Percentiles rank a stretch among this genome's conserved stretches.
Conservation (phyloP, 2,329 filamentous ascomycete species). For the Apiospora saccharicola region DNA sequence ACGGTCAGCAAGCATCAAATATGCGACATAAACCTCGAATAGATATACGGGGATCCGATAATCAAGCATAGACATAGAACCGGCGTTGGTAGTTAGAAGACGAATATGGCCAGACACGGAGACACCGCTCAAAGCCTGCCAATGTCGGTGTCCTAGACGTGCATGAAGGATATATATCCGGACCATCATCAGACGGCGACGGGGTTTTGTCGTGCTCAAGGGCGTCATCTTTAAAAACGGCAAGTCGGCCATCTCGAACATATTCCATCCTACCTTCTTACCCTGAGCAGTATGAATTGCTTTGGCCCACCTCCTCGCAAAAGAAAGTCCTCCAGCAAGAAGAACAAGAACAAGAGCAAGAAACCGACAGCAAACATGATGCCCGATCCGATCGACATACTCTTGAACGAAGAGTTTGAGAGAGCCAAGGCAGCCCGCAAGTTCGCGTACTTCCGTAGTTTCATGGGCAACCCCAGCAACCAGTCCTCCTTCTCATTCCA, state of each 20-base stretch:
- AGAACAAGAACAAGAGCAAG: conserved; percentile 9
- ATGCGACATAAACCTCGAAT: background rate
- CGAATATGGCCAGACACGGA: background rate
- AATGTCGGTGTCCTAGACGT: background rate
- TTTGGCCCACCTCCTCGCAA: conserved; percentile 18
- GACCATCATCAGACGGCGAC: background rate
- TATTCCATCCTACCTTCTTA: background rate
- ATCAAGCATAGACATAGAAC: background rate
- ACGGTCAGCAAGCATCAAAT: conserved; percentile 1
- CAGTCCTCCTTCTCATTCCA: conserved; percentile 7
- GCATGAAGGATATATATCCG: conserved; percentile 18
- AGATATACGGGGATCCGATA: background rate
- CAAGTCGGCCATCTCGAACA: background rate
- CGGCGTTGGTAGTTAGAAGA: background rate
- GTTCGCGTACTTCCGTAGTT: conserved; percentile 9
- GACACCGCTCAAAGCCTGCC: conserved; percentile 16
- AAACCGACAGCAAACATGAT: conserved; percentile 4
- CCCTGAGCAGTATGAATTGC: conserved; percentile 18
- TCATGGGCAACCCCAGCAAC: background rate
- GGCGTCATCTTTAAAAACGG: background rate
- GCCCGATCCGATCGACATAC: conserved; percentile 16
- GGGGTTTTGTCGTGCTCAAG: background rate
- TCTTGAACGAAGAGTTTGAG: conserved; percentile 19
- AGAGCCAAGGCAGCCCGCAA: conserved; percentile 20
- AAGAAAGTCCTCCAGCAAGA: conserved; percentile 13